Base-by-base conservation (phyloP, 495 filamentous ascomycete genomes). In the Xylaria scruposa region DNA sequence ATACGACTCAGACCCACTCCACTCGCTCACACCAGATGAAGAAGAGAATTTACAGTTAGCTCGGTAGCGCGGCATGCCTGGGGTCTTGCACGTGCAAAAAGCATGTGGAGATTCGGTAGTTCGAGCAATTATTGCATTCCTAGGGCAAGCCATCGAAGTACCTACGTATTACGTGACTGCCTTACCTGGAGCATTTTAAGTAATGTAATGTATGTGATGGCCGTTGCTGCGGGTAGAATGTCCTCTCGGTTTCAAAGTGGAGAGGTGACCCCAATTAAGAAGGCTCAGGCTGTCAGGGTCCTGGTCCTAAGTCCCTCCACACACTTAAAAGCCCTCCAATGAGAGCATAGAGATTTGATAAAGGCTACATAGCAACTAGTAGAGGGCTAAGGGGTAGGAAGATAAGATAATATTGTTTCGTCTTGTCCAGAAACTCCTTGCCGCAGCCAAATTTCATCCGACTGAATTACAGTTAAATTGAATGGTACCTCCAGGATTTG, bases 371-470 rank as follows among this genome's bases (percentile, higher is more conserved):
- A 15, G 15, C 9, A 1, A 1, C 12, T 21, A 24, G 21, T 31
- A 47, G 13, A 49, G 47, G 38, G 42, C 61, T 49, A 46, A 64
- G 61, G 61, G 61, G 61, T 46, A 64, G 61, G 60, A 46, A 64
- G 61, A 42, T 46, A 47, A 64, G 24, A 7, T 31, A 47, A 15
- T 44, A 24, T n/a, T 4, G 17, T 29, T 19, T 38, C 61, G 29
- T 31, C 29, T 31, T 29, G 24, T 68, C 51, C 9, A 68, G 29
- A 38, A 13, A 51, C 65, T 36, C n/a, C 12, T 36, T 24, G n/a
- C 58, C 60, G 44, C 54, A 10, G 29, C 66, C 26, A 40, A 51
- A 67, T 44, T 56, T 56, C 65, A 54, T 44, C 65, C 65, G 65
- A 67, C 10, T 17, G 65, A 67, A 56, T 40, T 67, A 29, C 31